Evolutionary conservation across 371 early-diverging fungal genomes (phyloP).

Genomic region (Mucor velutinosus): DNA sequence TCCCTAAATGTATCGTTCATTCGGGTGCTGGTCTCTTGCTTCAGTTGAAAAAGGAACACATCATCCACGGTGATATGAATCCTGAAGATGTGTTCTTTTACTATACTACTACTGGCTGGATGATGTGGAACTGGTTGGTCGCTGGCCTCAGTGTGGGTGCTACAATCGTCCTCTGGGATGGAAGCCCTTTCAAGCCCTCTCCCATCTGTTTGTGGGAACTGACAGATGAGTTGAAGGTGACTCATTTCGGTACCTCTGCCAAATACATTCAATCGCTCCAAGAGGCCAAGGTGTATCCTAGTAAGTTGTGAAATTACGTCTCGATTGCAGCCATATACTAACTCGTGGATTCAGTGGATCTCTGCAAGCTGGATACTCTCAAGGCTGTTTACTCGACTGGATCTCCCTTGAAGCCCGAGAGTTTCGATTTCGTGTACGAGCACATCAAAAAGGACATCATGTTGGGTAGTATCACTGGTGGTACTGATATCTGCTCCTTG

Average conservation of each 20-base stretch:
- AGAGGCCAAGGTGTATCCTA: conserved; percentile 72
- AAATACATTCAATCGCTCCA: conserved; percentile 93
- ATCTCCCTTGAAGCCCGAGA: conserved; percentile 90
- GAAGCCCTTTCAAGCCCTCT: conserved; percentile 91
- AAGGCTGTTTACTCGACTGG: conserved; percentile 92
- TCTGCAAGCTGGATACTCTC: conserved; percentile 63
- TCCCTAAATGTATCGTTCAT: conserved; percentile 98
- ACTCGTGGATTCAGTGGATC: conserved; percentile 22
- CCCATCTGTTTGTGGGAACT: conserved; percentile 80
- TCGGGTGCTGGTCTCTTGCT: conserved; percentile 90
- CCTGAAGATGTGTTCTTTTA: conserved; percentile 85
- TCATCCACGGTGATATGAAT: conserved; percentile 80
- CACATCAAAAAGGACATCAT: conserved; percentile 82
- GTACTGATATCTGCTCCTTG: conserved; percentile 95
- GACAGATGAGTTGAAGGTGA: conserved; percentile 76
- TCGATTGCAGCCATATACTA: background rate
- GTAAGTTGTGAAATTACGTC: conserved; percentile 25
- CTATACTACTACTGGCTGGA: conserved; percentile 97
- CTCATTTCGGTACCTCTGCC: conserved; percentile 93
- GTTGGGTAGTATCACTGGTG: conserved; percentile 94
- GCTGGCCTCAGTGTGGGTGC: conserved; percentile 77
- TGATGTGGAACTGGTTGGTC: conserved; percentile 99
- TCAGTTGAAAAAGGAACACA: conserved; percentile 94
- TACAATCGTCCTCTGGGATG: conserved; percentile 91
- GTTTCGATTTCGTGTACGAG: conserved; percentile 88